Base-by-base conservation (phyloP, 768 basidiomycete genomes). In the Floccularia luteovirens region DNA sequence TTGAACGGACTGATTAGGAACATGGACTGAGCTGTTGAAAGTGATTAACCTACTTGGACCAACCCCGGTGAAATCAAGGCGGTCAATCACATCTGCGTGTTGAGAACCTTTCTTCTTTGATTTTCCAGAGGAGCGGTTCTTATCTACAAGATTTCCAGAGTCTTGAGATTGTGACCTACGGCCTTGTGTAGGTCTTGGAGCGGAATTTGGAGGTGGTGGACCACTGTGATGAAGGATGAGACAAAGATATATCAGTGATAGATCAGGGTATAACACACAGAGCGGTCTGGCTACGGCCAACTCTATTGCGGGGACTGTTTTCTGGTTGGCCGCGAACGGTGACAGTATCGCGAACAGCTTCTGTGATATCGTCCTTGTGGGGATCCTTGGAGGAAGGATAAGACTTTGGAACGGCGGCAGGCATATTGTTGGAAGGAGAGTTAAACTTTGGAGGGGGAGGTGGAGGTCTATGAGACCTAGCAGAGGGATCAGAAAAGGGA, bases 21-120 rank as follows among this genome's bases (percentile, higher is more conserved):
- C 23, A 32, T n/a, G 8, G 11, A 5, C 3, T 13, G 17, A 17
- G 45, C 24, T 43, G 43, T 48, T 36, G 38, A 34, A 41, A 45
- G 33, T 24, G 47, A 28, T 28, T 6, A 17, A 75, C 87, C 48
- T 54, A 90, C 89, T 87, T 42, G 83, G 77, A 6, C 87, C 88
- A 30, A 89, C 83, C 51, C 89, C 82, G 13, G 84, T 84, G 44
- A 77, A 85, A 63, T 91, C 89, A 43, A 91, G 77, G 48, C 84
- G 76, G 70, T 91, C 89, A 62, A 91, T 91, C 51, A 88, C 79
- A 67, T 91, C 89, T 48, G 87, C 87, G 56, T 91, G 86, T 44
- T 75, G 70, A 16, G 84, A 89, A 43, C 79, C 77, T 63, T 88
- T 90, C 75, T 75, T 72, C 43, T 64, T 47, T 43, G 68, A 53